Conservation (phyloP, 2,329 filamentous ascomycete species). For the Dendryphion nanum region DNA sequence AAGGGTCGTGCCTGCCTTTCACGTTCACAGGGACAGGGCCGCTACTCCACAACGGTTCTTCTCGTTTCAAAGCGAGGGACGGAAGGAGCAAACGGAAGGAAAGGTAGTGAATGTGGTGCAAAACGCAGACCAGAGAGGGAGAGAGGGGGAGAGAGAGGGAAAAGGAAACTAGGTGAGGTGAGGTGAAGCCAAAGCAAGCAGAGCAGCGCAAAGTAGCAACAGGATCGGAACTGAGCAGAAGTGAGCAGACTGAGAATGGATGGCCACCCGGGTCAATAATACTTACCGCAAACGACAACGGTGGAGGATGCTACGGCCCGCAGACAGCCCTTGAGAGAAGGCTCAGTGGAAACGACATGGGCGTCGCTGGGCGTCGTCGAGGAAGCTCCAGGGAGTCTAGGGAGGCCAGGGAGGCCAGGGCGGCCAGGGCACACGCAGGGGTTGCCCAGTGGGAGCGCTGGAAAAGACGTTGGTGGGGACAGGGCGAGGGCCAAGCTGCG, state of each 20-base stretch:
- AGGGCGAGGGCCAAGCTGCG: neutral
- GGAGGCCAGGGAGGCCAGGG: no score
- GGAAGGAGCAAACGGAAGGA: neutral
- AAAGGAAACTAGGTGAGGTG: neutral
- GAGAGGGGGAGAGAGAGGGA: neutral
- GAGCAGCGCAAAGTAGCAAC: constrained; percentile 1
- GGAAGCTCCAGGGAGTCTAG: no score
- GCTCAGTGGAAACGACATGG: neutral
- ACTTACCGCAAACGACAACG: constrained; percentile 11
- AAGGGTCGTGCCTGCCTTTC: constrained; percentile 29
- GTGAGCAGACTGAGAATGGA: neutral
- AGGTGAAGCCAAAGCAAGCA: constrained; percentile 1
- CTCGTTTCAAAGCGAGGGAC: neutral
- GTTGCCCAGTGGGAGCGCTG: no score
- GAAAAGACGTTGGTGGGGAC: neutral
- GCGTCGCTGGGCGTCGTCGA: neutral
- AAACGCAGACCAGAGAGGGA: neutral
- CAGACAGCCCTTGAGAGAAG: constrained; percentile 2
- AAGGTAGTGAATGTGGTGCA: neutral
- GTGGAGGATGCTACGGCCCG: constrained; percentile 12
- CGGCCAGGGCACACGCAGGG: no score
- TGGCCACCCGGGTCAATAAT: constrained; percentile 13
- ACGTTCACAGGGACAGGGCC: constrained; percentile 19
- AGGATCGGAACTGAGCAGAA: constrained; percentile 2
- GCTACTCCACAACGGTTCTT: constrained; percentile 27